phyloP scores from a whole-genome alignment of 2,329 filamentous ascomycete species.

The Ustulina deusta region DNA sequence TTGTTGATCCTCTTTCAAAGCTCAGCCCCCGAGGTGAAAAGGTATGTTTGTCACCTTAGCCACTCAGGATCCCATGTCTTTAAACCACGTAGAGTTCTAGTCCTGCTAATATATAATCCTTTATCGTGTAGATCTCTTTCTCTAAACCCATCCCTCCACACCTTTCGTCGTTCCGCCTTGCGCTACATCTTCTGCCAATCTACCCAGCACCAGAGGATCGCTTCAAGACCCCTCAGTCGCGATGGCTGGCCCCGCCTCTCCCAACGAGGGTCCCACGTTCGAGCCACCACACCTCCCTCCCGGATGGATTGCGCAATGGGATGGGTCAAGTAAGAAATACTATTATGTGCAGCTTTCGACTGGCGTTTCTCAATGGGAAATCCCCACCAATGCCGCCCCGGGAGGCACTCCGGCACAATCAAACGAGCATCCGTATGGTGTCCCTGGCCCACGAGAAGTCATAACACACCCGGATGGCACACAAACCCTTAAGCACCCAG shows the following conservation, averaged over 20 bases:
- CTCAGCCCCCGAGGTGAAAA: conserved; percentile 28
- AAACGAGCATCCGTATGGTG: conserved; percentile 72
- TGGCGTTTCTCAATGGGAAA: conserved; percentile 79
- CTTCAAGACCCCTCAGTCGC: conserved; percentile 43
- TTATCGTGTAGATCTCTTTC: conserved; percentile 29
- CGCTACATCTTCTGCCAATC: conserved; percentile 13
- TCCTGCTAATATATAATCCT: conserved; percentile 24
- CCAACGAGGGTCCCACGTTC: conserved; percentile 69
- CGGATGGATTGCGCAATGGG: conserved; percentile 79
- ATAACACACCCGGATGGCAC: conserved; percentile 73
- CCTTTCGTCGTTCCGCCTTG: conserved; percentile 8
- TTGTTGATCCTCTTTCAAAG: conserved; percentile 26
- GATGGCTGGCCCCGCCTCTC: conserved; percentile 70
- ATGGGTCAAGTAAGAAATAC: conserved; percentile 72
- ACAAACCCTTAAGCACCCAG: conserved; percentile 70
- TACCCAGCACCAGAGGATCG: conserved; percentile 20
- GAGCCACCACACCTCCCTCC: conserved; percentile 69
- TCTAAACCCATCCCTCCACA: conserved; percentile 1
- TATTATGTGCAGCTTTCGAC: conserved; percentile 80
- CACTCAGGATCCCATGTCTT: conserved; percentile 24
- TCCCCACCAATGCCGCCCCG: conserved; percentile 72
- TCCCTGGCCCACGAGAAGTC: conserved; percentile 63
- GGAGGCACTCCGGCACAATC: conserved; percentile 69
- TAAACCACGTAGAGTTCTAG: conserved; percentile 13
- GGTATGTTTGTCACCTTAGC: conserved; percentile 31